Evolutionary conservation across 257 asterid genomes (phyloP), one percentile per base, ranked within the genome.

Genomic region (Scutellaria barbata): DNA sequence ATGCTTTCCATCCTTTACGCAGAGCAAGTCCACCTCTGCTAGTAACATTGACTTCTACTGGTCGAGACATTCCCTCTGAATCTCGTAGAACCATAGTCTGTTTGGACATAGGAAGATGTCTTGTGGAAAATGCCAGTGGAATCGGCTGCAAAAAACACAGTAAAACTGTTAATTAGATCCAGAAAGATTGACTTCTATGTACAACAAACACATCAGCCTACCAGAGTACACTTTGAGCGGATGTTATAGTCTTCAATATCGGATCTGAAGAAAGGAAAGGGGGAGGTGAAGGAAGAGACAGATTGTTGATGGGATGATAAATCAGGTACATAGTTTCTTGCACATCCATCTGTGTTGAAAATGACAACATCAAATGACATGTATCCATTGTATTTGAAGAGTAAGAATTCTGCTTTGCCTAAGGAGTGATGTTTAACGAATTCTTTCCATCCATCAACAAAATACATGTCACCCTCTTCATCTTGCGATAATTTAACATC

Each of bases 291-390:
- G 37, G 68, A 12, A 54, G 63, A 53, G 13, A 5, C 10, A 30
- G 35, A 30, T 30, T 30, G 35, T 18, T 47, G 48, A 22, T 39
- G 58, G n/a, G 9, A 10, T 16, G 62, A 10, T 37, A 14, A 48
- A 9, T 1, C 10, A 1, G 55, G 14, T 4, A 14, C 51, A 12
- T 66, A 51, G 17, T 39, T 68, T 43, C 20, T 69, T 8, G 0
- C 3, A 25, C 40, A 54, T 2, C 75, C 69, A 13, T 60, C 47
- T n/a, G 4, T 20, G 5, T 53, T 71, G n/a, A 4, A 66, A 11
- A 81, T 69, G 10, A 13, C 70, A 63, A 81, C 85, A 42, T 81
- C 79, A 41, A 80, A 80, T 1, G 81, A 76, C 67, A 63, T 63
- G 20, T 30, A 40, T 9, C 79, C 81, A 8, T 69, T 80, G 81